These are phyloP conservation scores for Jamesozyma jinghongensis DNA, from an alignment of 805 yeast genomes.

Conservation along the genomic window DNA sequence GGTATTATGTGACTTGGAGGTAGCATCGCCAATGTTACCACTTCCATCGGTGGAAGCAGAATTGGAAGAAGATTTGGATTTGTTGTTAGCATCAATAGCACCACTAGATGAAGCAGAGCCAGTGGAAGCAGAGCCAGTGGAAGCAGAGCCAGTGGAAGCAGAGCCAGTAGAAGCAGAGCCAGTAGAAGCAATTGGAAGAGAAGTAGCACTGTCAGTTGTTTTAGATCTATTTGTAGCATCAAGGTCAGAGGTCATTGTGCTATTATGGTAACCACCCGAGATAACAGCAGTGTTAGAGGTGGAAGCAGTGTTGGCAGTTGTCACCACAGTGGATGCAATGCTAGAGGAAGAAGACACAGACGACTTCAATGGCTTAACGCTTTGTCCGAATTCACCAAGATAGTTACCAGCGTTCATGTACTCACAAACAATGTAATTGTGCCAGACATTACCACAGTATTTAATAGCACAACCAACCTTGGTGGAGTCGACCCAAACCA, in stretches of 20 bases:
- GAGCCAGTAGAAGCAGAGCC: neutral
- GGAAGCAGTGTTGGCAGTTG: neutral
- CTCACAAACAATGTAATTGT: conserved; percentile 61
- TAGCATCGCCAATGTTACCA: too few relatives aligned
- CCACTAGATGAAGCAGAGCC: neutral
- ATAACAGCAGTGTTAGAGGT: neutral
- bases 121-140: neutral
- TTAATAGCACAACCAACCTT: conserved; percentile 66
- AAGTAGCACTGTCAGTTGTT: neutral
- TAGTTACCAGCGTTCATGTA: conserved; percentile 70
- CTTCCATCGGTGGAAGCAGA: neutral
- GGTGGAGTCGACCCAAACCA: conserved; percentile 56
- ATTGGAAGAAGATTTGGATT: neutral
- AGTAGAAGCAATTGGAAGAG: neutral
- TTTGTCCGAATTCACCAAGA: conserved; percentile 39
- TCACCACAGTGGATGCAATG: neutral
- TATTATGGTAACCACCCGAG: too few relatives aligned
- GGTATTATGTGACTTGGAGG: neutral
- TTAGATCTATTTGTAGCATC: neutral
- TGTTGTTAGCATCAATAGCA: neutral
- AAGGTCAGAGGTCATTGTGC: neutral
- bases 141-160: neutral
- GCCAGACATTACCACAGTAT: conserved; percentile 45
- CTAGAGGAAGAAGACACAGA: neutral
- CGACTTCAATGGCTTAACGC: conserved; percentile 18